A percentile compares a stretch with the other conserved stretches of the same genome.
Conservation (phyloP, 305 asterid genomes). For the Solanum hybrid region DNA sequence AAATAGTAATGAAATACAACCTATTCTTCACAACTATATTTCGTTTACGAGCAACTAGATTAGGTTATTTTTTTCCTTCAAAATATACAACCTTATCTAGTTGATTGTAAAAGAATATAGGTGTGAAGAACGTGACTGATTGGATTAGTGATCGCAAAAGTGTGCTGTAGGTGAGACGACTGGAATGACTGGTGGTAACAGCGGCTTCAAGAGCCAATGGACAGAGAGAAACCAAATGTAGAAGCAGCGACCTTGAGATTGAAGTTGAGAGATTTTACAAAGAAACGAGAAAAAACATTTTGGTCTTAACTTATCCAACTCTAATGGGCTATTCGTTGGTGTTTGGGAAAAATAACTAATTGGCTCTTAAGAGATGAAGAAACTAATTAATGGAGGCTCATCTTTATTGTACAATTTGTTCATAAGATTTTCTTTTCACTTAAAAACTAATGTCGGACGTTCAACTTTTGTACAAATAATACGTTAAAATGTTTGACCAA, state of each 20-base stretch:
- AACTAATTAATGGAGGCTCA: neutral
- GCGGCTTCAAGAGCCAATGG: neutral
- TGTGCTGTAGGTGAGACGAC: neutral
- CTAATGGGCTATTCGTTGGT: neutral
- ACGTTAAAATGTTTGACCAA: neutral
- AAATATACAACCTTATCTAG: neutral
- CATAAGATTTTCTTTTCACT: neutral
- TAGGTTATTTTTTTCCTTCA: neutral
- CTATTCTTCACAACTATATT: neutral
- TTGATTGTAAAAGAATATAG: neutral
- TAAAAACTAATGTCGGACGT: neutral
- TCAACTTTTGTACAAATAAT: neutral
- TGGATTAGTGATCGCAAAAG: neutral
- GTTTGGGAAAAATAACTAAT: neutral
- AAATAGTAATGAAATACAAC: neutral
- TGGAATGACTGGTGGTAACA: neutral
- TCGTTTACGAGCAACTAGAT: neutral
- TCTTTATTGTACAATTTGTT: neutral
- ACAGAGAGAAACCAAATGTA: neutral
- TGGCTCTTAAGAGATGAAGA: neutral
- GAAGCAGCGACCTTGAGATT: neutral
- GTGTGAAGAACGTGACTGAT: neutral
- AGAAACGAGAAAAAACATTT: neutral
- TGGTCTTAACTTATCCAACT: neutral
- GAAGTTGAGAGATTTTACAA: neutral